These are phyloP conservation scores for Guadua angustifolia DNA, from an alignment of 176 grass and related monocot species.

Conservation along the genomic window DNA sequence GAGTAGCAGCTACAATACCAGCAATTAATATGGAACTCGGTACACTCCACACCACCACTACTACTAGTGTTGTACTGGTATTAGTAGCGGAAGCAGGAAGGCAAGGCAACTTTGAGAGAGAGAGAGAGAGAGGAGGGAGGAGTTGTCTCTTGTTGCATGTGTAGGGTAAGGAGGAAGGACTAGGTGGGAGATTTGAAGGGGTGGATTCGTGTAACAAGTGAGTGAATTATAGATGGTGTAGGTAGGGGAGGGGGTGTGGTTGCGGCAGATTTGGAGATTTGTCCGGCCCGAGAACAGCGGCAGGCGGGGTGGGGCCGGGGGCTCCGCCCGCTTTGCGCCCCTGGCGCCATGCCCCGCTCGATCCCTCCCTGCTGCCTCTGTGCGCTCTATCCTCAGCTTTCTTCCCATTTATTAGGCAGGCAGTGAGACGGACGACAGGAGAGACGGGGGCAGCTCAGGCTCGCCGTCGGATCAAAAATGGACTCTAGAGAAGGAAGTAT, in stretches of 20 bases:
- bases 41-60: neutral
- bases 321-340: neutral
- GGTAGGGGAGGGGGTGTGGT: neutral
- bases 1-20: neutral
- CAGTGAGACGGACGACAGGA: neutral
- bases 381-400: slow-evolving; percentile 14
- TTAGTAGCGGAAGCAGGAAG: neutral
- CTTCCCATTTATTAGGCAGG: neutral
- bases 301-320: neutral
- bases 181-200: slow-evolving; percentile 20
- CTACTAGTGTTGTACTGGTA: neutral
- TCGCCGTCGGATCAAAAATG: neutral
- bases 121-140: neutral
- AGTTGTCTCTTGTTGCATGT: slow-evolving; percentile 54
- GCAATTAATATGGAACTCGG: slow-evolving; percentile 10
- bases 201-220: slow-evolving; percentile 30
- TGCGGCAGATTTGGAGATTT: slow-evolving; percentile 27
- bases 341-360: neutral
- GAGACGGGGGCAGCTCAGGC: neutral
- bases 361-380: neutral
- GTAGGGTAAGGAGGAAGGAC: slow-evolving; percentile 27
- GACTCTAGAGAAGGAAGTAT: neutral
- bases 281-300: slow-evolving; percentile 28
- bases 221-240: slow-evolving; percentile 43
- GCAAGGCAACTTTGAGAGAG: neutral